Percentiles rank a stretch among this genome's conserved stretches.
Evolutionary conservation across 1,284 basidiomycete species (phyloP).

Genomic region (Moesziomyces antarcticus): DNA sequence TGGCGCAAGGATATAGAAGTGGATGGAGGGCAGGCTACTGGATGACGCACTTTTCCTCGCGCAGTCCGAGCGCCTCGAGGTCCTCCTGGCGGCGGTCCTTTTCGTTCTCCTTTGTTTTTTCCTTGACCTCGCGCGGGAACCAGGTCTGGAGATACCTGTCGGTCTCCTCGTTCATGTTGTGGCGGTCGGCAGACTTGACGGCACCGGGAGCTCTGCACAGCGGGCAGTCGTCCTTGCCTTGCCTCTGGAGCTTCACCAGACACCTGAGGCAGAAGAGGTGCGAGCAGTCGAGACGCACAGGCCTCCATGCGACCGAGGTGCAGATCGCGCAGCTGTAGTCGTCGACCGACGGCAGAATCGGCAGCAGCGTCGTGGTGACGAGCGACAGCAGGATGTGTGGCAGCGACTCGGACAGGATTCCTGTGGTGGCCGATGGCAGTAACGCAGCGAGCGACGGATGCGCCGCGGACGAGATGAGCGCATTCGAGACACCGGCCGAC

Average conservation of each 20-base stretch:
- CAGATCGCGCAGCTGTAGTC: conserved; percentile 72
- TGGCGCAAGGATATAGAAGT: neutral
- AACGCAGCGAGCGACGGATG: conserved; percentile 60
- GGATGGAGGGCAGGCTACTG: conserved; percentile 6
- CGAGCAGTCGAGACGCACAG: conserved; percentile 81
- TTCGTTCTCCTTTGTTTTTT: conserved; percentile 82
- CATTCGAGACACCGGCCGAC: conserved; percentile 17
- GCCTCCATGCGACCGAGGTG: conserved; percentile 68
- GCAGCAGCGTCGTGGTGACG: conserved; percentile 83
- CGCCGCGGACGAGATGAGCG: conserved; percentile 41
- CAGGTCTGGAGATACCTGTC: conserved; percentile 89
- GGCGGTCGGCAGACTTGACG: conserved; percentile 59
- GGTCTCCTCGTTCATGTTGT: conserved; percentile 80
- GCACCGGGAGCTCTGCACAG: conserved; percentile 73
- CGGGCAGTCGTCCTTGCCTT: conserved; percentile 82
- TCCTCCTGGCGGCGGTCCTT: conserved; percentile 80
- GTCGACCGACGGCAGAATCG: conserved; percentile 84
- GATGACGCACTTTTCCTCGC: conserved; percentile 60
- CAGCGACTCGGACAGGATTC: conserved; percentile 69
- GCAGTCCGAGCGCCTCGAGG: conserved; percentile 74
- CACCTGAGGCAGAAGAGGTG: conserved; percentile 93
- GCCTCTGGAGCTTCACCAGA: conserved; percentile 92
- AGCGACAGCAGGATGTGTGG: conserved; percentile 85
- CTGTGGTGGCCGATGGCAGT: conserved; percentile 56
- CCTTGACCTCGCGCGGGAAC: conserved; percentile 86